These are phyloP conservation scores for Decorospora gaudefroyi DNA, from an alignment of 2,329 filamentous ascomycete species.

Conservation along the genomic window DNA sequence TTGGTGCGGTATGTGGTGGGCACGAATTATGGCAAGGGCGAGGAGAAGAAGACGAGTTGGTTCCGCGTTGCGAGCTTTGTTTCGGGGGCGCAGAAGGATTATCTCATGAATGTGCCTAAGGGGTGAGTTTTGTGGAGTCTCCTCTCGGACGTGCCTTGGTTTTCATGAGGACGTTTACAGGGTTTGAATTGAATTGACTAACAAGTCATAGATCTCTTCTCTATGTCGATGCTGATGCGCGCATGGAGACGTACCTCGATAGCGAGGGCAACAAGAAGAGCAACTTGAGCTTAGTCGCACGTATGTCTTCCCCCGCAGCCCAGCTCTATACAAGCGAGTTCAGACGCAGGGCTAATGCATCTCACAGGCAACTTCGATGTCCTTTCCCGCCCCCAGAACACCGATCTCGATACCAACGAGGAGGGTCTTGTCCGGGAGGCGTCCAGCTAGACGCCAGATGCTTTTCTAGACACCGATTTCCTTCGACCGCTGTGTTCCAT, in stretches of 20 bases:
- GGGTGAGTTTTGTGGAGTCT: conserved; percentile 71
- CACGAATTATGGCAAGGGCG: conserved; percentile 66
- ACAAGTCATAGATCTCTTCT: conserved; percentile 70
- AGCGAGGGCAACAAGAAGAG: conserved; percentile 68
- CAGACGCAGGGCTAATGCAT: conserved; percentile 5
- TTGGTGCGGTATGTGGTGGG: conserved; percentile 78
- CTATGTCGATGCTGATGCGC: conserved; percentile 81
- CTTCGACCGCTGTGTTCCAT: neutral
- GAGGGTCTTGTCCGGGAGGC: conserved; percentile 43
- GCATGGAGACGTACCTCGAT: conserved; percentile 65
- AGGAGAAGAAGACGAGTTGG: conserved; percentile 81
- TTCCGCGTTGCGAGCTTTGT: conserved; percentile 78
- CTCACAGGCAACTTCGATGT: conserved; percentile 44
- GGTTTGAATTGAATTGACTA: conserved; percentile 2
- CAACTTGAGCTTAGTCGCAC: conserved; percentile 73
- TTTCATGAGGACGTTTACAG: neutral
- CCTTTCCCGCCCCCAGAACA: conserved; percentile 33
- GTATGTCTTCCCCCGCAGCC: conserved; percentile 66
- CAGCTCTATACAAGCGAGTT: too few species aligned
- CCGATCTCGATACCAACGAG: conserved; percentile 35
- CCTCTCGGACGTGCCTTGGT: too few species aligned
- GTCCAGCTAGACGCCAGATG: conserved; percentile 19
- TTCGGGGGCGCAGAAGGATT: conserved; percentile 72
- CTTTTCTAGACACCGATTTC: neutral
- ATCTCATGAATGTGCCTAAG: conserved; percentile 74